These are phyloP conservation scores for Beauveria pseudobassiana DNA, from an alignment of 2,329 filamentous ascomycete species.

Conservation along the genomic window DNA sequence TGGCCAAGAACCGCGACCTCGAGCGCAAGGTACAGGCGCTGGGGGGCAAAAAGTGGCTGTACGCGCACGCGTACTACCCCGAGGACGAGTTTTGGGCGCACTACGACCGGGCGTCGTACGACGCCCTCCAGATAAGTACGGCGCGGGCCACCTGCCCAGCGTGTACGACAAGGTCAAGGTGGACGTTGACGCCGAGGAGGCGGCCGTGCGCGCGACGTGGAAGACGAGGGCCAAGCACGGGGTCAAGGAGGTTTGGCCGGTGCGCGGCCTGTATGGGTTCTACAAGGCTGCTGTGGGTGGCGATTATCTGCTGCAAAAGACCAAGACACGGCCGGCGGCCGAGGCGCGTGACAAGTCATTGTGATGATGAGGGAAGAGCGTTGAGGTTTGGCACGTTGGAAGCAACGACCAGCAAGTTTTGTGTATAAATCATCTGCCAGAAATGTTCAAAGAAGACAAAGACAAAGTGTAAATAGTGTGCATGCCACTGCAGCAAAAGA, in stretches of 20 bases:
- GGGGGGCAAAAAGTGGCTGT: slow-evolving; percentile 62
- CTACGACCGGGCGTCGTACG: slow-evolving; percentile 54
- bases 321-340: background rate
- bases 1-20: slow-evolving; percentile 50
- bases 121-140: slow-evolving; percentile 51
- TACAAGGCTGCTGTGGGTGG: slow-evolving; percentile 36
- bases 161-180: slow-evolving; percentile 63
- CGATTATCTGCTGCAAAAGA: slow-evolving; percentile 38
- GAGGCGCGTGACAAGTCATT: too few species aligned
- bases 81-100: slow-evolving; percentile 59
- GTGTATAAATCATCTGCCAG: too few species aligned
- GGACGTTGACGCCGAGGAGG: slow-evolving; percentile 29
- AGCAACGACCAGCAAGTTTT: background rate
- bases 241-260: slow-evolving; percentile 31
- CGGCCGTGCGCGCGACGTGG: slow-evolving; percentile 23
- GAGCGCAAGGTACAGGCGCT: slow-evolving; percentile 52
- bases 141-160: slow-evolving; percentile 50
- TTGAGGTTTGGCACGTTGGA: background rate
- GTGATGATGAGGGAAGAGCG: background rate
- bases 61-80: slow-evolving; percentile 60
- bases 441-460: too few species aligned
- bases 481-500: too few species aligned
- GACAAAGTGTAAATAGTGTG: too few species aligned
- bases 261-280: slow-evolving; percentile 39
- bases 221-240: slow-evolving; percentile 19